These are phyloP conservation scores for Podospora anserina DNA, from an alignment of 495 filamentous ascomycete genomes.

Conservation along the genomic window DNA sequence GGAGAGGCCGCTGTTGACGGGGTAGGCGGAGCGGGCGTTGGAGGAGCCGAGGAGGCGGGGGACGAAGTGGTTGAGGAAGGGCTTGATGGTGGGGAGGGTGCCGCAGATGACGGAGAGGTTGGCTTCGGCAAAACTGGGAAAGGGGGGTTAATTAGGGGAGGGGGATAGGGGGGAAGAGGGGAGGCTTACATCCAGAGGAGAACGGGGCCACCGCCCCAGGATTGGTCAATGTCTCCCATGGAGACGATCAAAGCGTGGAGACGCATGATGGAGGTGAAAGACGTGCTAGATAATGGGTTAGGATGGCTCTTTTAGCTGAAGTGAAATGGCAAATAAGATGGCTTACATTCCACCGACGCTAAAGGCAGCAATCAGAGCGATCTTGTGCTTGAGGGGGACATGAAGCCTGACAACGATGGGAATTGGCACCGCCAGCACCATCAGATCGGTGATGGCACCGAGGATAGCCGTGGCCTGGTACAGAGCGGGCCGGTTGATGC, in stretches of 20 bases:
- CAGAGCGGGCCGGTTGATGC: conserved; percentile 31
- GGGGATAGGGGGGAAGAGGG: neutral
- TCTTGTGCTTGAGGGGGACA: conserved; percentile 14
- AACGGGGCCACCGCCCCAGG: conserved; percentile 13
- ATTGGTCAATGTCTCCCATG: conserved; percentile 16
- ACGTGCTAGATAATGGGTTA: conserved; percentile 5
- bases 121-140: conserved; percentile 16
- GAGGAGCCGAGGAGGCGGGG: conserved; percentile 14
- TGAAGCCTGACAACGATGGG: conserved; percentile 24
- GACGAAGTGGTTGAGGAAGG: conserved; percentile 18
- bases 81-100: conserved; percentile 14
- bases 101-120: conserved; percentile 21
- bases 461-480: conserved; percentile 39
- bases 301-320: neutral
- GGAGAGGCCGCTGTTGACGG: conserved; percentile 2
- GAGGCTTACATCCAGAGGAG: conserved; percentile 22
- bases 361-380: conserved; percentile 14
- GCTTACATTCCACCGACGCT: conserved; percentile 12
- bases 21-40: conserved; percentile 1
- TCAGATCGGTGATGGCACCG: conserved; percentile 38
- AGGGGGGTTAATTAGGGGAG: neutral
- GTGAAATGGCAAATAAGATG: neutral
- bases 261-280: conserved; percentile 20
- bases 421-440: conserved; percentile 36
- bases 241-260: conserved; percentile 8